Evolutionary conservation across 495 filamentous ascomycete species (phyloP), one percentile per base, ranked within the genome.

Genomic region (Penicillium soppii): DNA sequence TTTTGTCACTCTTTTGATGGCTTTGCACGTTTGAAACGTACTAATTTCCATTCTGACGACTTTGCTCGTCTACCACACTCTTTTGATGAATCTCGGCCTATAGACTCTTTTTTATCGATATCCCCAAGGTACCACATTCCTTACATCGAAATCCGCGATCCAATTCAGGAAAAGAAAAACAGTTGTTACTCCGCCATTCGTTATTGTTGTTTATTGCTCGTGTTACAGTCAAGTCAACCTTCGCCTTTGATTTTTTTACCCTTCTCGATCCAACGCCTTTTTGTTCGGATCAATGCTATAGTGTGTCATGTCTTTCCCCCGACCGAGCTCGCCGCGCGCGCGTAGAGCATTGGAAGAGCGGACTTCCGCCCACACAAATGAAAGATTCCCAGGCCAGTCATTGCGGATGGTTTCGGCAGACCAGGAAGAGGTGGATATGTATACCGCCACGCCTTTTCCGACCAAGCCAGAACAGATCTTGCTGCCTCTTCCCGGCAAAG

Each of bases 401-500:
- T 52, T 74, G 35, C 73, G 73, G 36, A 56, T 67, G 40, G 58
- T 69, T 9, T 66, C 53, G 17, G 68, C 29, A 32, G 29, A 70
- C 9, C 56, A 70, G 45, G 57, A 74, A 46, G 70, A 73, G 46
- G 55, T 60, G 5, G 63, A 72, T 55, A 58, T 76, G 30, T 77
- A 78, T 57, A 64, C 62, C 19, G 61, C 67, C 27, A 76, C 67
- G 9, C 76, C 78, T 13, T 81, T 72, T 54, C 78, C 78, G 15
- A 80, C 78, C 27, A 78, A 78, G 41, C 74, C 77, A 25, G 76
- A 74, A 47, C 78, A 80, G 44, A 67, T 80, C 10, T 62, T 81
- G 35, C 53, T 75, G 40, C 78, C 78, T 13, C 69, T 67, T 37
- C 71, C 70, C 15, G 72, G 71, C 9, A 75, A 73, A 65, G 74